Evolutionary conservation across 1,284 basidiomycete genomes (phyloP).

Genomic region (Bjerkandera adusta): DNA sequence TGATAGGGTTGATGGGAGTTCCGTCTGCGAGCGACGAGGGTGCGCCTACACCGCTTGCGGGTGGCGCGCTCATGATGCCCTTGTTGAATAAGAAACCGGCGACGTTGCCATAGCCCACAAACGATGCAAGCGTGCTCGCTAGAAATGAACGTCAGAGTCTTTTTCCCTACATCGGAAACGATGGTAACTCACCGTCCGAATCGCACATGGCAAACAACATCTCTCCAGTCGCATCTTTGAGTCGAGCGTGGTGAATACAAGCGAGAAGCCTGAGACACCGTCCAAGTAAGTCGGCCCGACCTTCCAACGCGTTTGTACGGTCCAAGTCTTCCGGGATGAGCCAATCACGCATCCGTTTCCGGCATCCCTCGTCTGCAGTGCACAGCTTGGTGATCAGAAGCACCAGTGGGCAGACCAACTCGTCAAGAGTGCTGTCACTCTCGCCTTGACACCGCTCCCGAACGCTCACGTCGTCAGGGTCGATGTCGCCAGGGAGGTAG

Average conservation of each 20-base stretch:
- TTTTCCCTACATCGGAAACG: constrained; percentile 1
- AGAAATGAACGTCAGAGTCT: constrained; percentile 5
- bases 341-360: constrained; percentile 56
- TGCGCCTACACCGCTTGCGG: constrained; percentile 31
- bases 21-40: constrained; percentile 41
- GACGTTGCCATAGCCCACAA: constrained; percentile 90
- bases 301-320: constrained; percentile 71
- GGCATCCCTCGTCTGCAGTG: constrained; percentile 55
- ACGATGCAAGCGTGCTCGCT: constrained; percentile 68
- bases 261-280: constrained; percentile 76
- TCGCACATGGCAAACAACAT: constrained; percentile 81
- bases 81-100: constrained; percentile 91
- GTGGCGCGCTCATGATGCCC: constrained; percentile 68
- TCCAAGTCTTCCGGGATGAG: constrained; percentile 79
- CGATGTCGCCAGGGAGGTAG: constrained; percentile 63
- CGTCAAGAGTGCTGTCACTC: constrained; percentile 62
- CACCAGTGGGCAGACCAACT: constrained; percentile 72
- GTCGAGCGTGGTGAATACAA: constrained; percentile 65
- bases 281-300: constrained; percentile 71
- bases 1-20: constrained; percentile 76
- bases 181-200: constrained; percentile 61
- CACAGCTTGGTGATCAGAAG: constrained; percentile 73
- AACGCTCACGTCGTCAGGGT: constrained; percentile 62
- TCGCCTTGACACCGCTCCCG: constrained; percentile 49
- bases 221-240: constrained; percentile 82